Percentiles rank a stretch among this genome's conserved stretches.
Evolutionary conservation across 2,329 filamentous ascomycete species (phyloP).

Genomic region (Thielaviopsis euricoi): DNA sequence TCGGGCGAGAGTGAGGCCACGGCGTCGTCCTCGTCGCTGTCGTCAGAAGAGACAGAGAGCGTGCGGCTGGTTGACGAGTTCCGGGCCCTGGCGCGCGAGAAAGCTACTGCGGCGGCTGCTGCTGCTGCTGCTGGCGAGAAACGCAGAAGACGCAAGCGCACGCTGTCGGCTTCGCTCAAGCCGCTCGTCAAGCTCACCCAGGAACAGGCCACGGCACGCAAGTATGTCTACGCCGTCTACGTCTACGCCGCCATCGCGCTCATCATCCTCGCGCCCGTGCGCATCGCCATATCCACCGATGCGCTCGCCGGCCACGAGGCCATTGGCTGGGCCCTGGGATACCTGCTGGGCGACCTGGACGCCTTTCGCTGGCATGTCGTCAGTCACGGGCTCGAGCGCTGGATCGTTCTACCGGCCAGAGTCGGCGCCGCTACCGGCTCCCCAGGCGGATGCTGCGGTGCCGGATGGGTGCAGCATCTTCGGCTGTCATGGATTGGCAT

Average conservation of each 20-base stretch:
- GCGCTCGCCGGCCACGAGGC: constrained; percentile 64
- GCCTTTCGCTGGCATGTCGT: constrained; percentile 57
- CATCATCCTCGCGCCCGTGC: constrained; percentile 55
- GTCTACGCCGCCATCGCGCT: constrained; percentile 52
- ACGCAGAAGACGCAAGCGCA: constrained; percentile 48
- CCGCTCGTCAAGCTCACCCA: constrained; percentile 70
- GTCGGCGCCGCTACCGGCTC: too few relatives aligned
- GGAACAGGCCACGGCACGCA: constrained; percentile 56
- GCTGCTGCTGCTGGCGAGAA: constrained; percentile 30
- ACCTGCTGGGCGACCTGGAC: constrained; percentile 66
- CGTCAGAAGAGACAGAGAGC: not conserved
- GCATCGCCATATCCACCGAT: constrained; percentile 47
- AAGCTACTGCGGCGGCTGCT: too few relatives aligned
- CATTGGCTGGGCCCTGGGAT: constrained; percentile 82
- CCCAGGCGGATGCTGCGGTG: constrained; percentile 27
- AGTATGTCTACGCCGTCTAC: constrained; percentile 70
- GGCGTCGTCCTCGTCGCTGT: not conserved
- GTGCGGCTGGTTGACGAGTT: not conserved
- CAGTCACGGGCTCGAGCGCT: constrained; percentile 49
- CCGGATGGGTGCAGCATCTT: constrained; percentile 49
- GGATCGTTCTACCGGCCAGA: constrained; percentile 62
- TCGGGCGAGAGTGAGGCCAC: not conserved
- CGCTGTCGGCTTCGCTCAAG: constrained; percentile 45
- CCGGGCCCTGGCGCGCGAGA: too few relatives aligned
- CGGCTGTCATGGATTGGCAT: constrained; percentile 50